Evolutionary conservation across 306 rosid genomes (phyloP).

Genomic region (Prunus mira): DNA sequence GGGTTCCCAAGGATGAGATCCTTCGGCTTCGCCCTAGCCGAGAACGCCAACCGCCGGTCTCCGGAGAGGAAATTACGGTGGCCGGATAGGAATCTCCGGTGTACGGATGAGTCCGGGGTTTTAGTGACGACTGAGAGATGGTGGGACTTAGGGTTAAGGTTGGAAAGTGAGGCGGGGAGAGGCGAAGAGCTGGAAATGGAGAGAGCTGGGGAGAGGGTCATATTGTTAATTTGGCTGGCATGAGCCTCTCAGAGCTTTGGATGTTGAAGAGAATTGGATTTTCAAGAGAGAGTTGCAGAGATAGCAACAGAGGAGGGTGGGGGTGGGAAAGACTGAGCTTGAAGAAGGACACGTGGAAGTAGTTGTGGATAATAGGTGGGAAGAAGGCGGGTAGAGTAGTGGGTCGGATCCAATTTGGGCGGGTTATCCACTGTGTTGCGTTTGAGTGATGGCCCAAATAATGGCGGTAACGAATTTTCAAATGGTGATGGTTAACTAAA

Average conservation of each 20-base stretch:
- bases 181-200: constrained; percentile 44
- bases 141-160: constrained; percentile 24
- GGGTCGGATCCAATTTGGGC: constrained; percentile 1
- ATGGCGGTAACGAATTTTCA: constrained; percentile 42
- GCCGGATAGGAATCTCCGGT: constrained; percentile 14
- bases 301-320: constrained; percentile 8
- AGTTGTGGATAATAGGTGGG: constrained; percentile 54
- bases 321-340: constrained; percentile 15
- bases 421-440: constrained; percentile 4
- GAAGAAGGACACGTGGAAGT: constrained; percentile 61
- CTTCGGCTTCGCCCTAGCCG: constrained; percentile 51
- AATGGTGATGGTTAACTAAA: neutral
- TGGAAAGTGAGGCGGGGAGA: constrained; percentile 35
- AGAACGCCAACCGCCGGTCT: constrained; percentile 14
- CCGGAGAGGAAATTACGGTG: constrained; percentile 22
- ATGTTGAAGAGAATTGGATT: neutral
- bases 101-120: neutral
- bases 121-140: constrained; percentile 32
- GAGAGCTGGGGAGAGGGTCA: constrained; percentile 55
- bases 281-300: constrained; percentile 22
- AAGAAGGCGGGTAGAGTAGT: neutral
- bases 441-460: neutral
- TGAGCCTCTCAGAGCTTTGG: constrained; percentile 18
- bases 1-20: constrained; percentile 74
- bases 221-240: constrained; percentile 35